Evolutionary conservation across 2,329 filamentous ascomycete genomes (phyloP).

Genomic region (Aureobasidium subglaciale): DNA sequence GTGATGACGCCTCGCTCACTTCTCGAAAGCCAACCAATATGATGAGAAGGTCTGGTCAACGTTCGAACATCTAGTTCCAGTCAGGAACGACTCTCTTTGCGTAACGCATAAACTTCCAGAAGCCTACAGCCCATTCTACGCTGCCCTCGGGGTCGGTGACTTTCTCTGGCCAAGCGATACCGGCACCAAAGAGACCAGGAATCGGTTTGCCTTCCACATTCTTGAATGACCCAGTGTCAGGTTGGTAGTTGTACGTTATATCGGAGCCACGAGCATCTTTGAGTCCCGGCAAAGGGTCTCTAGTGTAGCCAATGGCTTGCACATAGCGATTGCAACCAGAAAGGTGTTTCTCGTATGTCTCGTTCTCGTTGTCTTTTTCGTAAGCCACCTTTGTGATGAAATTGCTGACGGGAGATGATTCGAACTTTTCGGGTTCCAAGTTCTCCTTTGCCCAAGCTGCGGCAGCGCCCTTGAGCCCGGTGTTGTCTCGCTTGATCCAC

Average conservation of each 20-base stretch:
- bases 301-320: slow-evolving; percentile 53
- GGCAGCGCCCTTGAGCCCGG: slow-evolving; percentile 55
- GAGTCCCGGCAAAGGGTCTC: slow-evolving; percentile 44
- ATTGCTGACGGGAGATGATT: slow-evolving; percentile 38
- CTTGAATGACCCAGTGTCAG: slow-evolving; percentile 34
- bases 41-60: not conserved
- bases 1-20: not conserved
- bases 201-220: slow-evolving; percentile 29
- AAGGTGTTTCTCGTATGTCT: slow-evolving; percentile 42
- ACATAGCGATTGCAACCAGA: slow-evolving; percentile 46
- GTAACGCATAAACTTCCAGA: slow-evolving; percentile 61
- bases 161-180: slow-evolving; percentile 57
- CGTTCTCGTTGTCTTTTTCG: slow-evolving; percentile 42
- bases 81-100: slow-evolving; percentile 47
- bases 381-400: slow-evolving; percentile 35
- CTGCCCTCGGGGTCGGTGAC: slow-evolving; percentile 56
- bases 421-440: slow-evolving; percentile 47
- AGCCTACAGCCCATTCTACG: slow-evolving; percentile 55
- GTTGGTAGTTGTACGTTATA: slow-evolving; percentile 37
- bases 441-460: slow-evolving; percentile 54
- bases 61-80: slow-evolving; percentile 34
- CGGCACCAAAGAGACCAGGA: slow-evolving; percentile 52
- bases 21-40: not conserved
- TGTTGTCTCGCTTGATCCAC: slow-evolving; percentile 60
- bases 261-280: slow-evolving; percentile 26